Evolutionary conservation across 106 monocot species (phyloP).

Genomic region (Allium fistulosum): DNA sequence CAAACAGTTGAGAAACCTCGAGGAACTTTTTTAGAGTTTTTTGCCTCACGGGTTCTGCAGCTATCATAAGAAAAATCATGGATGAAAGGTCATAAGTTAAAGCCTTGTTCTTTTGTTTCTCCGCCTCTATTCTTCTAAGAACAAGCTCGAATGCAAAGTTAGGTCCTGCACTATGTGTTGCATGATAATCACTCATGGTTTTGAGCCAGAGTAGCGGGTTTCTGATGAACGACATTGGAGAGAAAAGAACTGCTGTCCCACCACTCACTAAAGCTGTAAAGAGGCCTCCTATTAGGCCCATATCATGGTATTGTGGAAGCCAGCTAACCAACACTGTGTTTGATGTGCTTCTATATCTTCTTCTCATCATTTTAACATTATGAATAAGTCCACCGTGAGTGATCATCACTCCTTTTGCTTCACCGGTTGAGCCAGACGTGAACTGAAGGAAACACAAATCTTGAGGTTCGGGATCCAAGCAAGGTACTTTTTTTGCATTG

Average conservation of each 20-base stretch:
- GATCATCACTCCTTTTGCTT: slow-evolving; percentile 55
- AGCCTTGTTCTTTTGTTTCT: slow-evolving; percentile 10
- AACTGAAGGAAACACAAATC: slow-evolving; percentile 53
- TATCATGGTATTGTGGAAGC: slow-evolving; percentile 62
- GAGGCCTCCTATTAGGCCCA: slow-evolving; percentile 52
- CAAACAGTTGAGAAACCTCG: slow-evolving; percentile 24
- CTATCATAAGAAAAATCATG: slow-evolving; percentile 44
- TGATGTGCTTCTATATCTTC: slow-evolving; percentile 37
- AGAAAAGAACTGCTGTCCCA: slow-evolving; percentile 44
- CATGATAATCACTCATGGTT: slow-evolving; percentile 28
- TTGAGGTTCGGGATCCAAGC: slow-evolving; percentile 14
- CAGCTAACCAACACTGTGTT: slow-evolving; percentile 41
- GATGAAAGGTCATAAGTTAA: slow-evolving; percentile 32
- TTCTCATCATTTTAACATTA: slow-evolving; percentile 43
- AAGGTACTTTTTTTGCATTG: neutral
- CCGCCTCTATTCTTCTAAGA: slow-evolving; percentile 30
- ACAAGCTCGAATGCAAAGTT: slow-evolving; percentile 53
- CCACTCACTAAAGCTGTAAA: slow-evolving; percentile 50
- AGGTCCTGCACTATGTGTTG: slow-evolving; percentile 53
- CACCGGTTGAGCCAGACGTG: slow-evolving; percentile 54
- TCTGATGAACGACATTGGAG: slow-evolving; percentile 46
- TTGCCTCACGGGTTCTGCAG: slow-evolving; percentile 54
- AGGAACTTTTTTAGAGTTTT: slow-evolving; percentile 47
- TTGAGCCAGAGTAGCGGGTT: slow-evolving; percentile 53
- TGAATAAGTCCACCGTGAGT: slow-evolving; percentile 50